phyloP scores from a whole-genome alignment of 2,329 filamentous ascomycete genomes.

The Lecanicillium sp. region DNA sequence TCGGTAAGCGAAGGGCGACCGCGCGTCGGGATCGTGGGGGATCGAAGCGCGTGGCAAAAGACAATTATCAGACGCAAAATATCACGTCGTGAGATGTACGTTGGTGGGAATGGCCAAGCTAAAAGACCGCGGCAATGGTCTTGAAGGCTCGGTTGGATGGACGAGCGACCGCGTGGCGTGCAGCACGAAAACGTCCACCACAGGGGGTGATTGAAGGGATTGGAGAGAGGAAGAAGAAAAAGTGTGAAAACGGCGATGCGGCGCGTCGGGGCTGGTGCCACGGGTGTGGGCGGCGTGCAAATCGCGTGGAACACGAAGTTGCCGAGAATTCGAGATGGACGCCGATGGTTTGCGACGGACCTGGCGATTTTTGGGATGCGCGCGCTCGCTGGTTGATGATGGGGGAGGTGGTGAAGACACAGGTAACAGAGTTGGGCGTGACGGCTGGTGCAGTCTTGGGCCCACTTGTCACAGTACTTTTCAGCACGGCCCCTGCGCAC shows the following conservation, averaged over 20 bases:
- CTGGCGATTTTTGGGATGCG: constrained; percentile 55
- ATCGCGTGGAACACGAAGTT: constrained; percentile 47
- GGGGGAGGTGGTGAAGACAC: constrained; percentile 44
- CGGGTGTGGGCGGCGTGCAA: constrained; percentile 37
- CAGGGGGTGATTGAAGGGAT: constrained; percentile 17
- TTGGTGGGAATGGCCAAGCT: constrained; percentile 6
- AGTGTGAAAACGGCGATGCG: constrained; percentile 31
- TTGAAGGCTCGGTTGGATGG: constrained; percentile 7
- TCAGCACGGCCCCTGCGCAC: constrained; percentile 31
- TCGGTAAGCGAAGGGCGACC: constrained; percentile 3
- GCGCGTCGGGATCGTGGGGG: constrained; percentile 4
- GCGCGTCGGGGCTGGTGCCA: constrained; percentile 32
- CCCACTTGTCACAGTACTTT: constrained; percentile 30
- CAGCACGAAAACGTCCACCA: constrained; percentile 13
- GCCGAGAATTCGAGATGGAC: constrained; percentile 45
- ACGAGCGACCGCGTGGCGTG: constrained; percentile 10
- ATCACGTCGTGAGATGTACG: constrained; percentile 3
- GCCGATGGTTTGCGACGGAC: constrained; percentile 51
- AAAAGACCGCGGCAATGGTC: constrained; percentile 4
- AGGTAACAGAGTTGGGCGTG: constrained; percentile 41
- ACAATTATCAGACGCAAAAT: constrained; percentile 3
- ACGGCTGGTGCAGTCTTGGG: constrained; percentile 35
- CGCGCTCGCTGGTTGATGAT: constrained; percentile 44
- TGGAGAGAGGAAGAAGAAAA: constrained; percentile 26
- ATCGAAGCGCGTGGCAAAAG: constrained; percentile 4